Conservation (phyloP, 2,329 filamentous ascomycete species). For the Trichoderma aggressivum region DNA sequence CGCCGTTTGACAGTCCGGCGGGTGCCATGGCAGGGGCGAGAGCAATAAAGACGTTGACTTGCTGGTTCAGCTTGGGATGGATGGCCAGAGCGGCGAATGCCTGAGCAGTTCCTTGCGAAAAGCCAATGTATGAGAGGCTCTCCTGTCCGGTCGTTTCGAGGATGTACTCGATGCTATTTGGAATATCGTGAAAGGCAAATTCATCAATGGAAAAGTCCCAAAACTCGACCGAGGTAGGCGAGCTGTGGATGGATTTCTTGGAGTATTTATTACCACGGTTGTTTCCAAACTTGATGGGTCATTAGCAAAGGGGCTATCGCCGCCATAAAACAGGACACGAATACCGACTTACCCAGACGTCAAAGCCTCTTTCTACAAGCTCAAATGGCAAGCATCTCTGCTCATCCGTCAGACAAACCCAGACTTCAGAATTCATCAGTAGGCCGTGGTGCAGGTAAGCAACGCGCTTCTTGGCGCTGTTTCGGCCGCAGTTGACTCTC, state of each 20-base stretch:
- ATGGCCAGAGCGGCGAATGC: conserved; percentile 92
- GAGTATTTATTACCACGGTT: conserved; percentile 99
- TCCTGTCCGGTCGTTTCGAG: conserved; percentile 76
- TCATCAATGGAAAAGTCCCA: conserved; percentile 99
- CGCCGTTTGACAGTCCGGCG: conserved; percentile 80
- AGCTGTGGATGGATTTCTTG: conserved; percentile 79
- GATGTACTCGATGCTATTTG: conserved; percentile 89
- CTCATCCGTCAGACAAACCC: conserved; percentile 87
- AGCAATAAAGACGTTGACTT: conserved; percentile 94
- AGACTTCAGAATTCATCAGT: conserved; percentile 98
- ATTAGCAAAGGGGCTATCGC: neutral
- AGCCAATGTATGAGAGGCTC: conserved; percentile 92
- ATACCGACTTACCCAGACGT: conserved; percentile 72
- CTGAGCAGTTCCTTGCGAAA: conserved; percentile 95
- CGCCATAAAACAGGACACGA: neutral
- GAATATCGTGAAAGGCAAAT: conserved; percentile 96
- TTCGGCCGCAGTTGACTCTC: conserved; percentile 69
- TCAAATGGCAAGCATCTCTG: conserved; percentile 84
- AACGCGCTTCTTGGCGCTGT: conserved; percentile 73
- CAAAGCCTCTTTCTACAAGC: conserved; percentile 85
- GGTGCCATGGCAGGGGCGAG: conserved; percentile 96
- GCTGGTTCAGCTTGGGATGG: conserved; percentile 85
- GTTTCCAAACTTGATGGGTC: conserved; percentile 68
- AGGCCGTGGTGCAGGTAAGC: conserved; percentile 94
- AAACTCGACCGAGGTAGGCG: conserved; percentile 73